Evolutionary conservation across 2,329 filamentous ascomycete genomes (phyloP).

Genomic region (Alternaria brassicae): DNA sequence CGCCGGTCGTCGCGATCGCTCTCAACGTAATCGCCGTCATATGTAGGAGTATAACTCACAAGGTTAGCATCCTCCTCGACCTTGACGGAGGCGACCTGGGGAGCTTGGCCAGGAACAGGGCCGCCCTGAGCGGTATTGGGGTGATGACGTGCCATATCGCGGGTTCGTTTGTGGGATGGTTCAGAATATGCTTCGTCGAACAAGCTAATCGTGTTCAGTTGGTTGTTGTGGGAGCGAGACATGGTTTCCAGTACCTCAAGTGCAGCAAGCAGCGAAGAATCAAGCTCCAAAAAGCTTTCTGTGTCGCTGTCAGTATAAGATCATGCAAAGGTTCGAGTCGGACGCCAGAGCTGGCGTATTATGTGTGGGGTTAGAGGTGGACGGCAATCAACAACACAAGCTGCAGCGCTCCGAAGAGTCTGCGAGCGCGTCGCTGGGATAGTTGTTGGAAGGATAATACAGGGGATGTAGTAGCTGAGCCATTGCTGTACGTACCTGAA

Average conservation of each 20-base stretch:
- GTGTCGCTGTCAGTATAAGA: not conserved
- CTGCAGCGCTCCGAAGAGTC: not conserved
- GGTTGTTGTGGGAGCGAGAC: conserved; percentile 20
- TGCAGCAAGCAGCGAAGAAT: not conserved
- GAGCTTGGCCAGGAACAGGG: not conserved
- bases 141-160: not conserved
- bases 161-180: not conserved
- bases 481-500: conserved; percentile 8
- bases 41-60: conserved; percentile 23
- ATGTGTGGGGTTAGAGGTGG: not conserved
- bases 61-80: not conserved
- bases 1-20: conserved; percentile 20
- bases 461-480: not conserved
- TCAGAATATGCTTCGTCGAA: not conserved
- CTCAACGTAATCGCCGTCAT: conserved; percentile 22
- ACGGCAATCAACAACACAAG: not conserved
- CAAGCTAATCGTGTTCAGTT: conserved; percentile 19
- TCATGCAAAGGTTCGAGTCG: not conserved
- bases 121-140: not conserved
- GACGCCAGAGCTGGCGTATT: not conserved
- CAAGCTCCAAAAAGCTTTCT: not conserved
- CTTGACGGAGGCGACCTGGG: not conserved
- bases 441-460: not conserved
- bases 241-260: conserved; percentile 9
- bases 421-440: not conserved